Percentiles rank a stretch among this genome's conserved stretches.
Conservation (phyloP, 805 yeast species). For the Starmerella kuoi region DNA sequence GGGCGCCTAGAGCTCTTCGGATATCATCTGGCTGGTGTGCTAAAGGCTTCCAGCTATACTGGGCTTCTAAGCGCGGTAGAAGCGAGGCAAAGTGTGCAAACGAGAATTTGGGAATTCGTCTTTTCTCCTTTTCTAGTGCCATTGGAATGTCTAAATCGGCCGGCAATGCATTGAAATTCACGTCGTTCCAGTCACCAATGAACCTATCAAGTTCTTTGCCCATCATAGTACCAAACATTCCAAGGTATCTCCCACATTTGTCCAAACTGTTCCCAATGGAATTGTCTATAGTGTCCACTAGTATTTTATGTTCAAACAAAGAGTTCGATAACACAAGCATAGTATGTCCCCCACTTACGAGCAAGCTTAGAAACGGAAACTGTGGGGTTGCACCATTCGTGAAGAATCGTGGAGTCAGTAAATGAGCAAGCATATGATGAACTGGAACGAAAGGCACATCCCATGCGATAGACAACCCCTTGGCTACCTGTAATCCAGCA, state of each 20-base stretch:
- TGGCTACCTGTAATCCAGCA: conserved; percentile 71
- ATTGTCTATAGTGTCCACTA: conserved; percentile 67
- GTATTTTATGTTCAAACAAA: conserved; percentile 53
- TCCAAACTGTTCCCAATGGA: conserved; percentile 92
- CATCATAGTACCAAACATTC: conserved; percentile 68
- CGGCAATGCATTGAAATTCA: conserved; percentile 15
- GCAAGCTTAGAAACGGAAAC: conserved; percentile 57
- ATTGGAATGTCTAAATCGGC: conserved; percentile 31
- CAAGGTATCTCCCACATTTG: conserved; percentile 79
- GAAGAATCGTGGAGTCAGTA: conserved; percentile 50
- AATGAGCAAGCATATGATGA: conserved; percentile 92
- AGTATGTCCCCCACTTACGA: conserved; percentile 93
- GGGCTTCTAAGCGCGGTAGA: conserved; percentile 30
- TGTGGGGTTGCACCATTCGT: conserved; percentile 46
- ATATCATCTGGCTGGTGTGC: conserved; percentile 15
- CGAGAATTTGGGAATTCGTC: conserved; percentile 44
- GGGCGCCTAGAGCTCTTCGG: conserved; percentile 20
- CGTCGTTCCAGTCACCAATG: conserved; percentile 30
- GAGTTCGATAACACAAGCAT: conserved; percentile 60
- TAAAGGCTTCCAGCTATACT: conserved; percentile 13
- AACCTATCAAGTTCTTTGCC: conserved; percentile 69
- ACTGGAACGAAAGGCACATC: conserved; percentile 71
- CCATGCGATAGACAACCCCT: conserved; percentile 75
- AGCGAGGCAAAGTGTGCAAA: conserved; percentile 65
- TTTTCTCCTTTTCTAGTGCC: conserved; percentile 41